Conservation (phyloP, 345 rosid species). For the Clarkia xantiana region DNA sequence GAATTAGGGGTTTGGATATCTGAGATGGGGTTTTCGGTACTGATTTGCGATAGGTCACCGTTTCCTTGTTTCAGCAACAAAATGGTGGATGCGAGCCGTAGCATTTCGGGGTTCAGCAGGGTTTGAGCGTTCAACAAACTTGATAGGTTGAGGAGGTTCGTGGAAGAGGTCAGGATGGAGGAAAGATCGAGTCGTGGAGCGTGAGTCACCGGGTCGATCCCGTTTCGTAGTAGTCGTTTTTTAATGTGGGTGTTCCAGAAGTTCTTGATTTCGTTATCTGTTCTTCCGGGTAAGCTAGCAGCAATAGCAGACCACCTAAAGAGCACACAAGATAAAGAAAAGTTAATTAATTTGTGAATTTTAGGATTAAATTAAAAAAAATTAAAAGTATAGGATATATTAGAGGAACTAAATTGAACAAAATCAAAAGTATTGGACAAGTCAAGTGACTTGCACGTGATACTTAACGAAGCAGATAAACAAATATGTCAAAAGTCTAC, state of each 20-base stretch:
- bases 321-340: background rate
- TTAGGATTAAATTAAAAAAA: no score
- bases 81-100: constrained; percentile 27
- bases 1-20: background rate
- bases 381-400: no score
- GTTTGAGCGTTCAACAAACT: constrained; percentile 30
- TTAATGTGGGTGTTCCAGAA: constrained; percentile 90
- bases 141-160: constrained; percentile 30
- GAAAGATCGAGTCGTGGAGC: constrained; percentile 68
- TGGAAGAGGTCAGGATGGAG: constrained; percentile 38
- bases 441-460: no score
- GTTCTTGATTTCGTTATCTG: constrained; percentile 91
- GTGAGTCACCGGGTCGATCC: constrained; percentile 93
- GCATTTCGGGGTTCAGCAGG: constrained; percentile 31
- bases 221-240: constrained; percentile 72
- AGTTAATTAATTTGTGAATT: no score
- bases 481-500: no score
- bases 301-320: constrained; percentile 96
- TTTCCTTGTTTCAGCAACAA: constrained; percentile 34
- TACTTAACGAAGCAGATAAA: no score
- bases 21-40: constrained; percentile 19
- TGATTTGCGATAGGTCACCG: constrained; percentile 19
- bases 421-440: no score
- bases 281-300: constrained; percentile 88
- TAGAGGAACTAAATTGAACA: no score